Evolutionary conservation across 441 rosid species (phyloP), one percentile per base, ranked within the genome.

Genomic region (Iberis amara): DNA sequence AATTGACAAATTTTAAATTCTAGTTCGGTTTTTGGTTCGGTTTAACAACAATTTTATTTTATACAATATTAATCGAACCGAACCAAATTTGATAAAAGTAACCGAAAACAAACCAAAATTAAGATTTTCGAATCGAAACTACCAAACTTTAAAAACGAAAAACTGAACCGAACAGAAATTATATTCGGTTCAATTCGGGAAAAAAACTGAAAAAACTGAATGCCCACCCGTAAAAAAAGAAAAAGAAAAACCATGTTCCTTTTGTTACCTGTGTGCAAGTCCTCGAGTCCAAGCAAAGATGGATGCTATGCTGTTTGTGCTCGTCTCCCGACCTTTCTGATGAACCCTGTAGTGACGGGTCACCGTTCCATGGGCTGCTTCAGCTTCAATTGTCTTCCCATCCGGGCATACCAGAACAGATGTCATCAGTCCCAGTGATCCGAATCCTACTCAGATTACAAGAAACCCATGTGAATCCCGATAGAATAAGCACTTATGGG

Each of bases 271-370:
- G 73, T 92, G 96, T 38, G 92, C 85, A 69, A 92, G 95, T 50
- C 99, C 97, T 36, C 96, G 68, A 8, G 97, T 71, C 99, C 99
- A 92, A 55, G 99, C 96, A 67, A 92, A 92, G 35, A 92, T 89
- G 14, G 99, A 92, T 27, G 99, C 99, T 57, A 92, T 92, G 72
- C 97, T 92, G 79, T 92, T 92, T 44, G 98, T 92, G 78, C 97
- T 92, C 48, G 97, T 92, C 78, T 92, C 97, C 6, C 97, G 96
- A 44, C 96, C 96, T 71, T 81, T 89, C 70, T 92, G 95, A 57
- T 92, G 94, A 71, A 92, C 88, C 43, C 96, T 74, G 65, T 61
- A 92, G 79, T 92, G 99, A 31, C 97, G 79, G 2, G 99, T 92
- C 12, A 92, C 97, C 0, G 99, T 92, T 38, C 99, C 97, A 46